Conservation (phyloP, 345 rosid species). For the Theobroma cacao region DNA sequence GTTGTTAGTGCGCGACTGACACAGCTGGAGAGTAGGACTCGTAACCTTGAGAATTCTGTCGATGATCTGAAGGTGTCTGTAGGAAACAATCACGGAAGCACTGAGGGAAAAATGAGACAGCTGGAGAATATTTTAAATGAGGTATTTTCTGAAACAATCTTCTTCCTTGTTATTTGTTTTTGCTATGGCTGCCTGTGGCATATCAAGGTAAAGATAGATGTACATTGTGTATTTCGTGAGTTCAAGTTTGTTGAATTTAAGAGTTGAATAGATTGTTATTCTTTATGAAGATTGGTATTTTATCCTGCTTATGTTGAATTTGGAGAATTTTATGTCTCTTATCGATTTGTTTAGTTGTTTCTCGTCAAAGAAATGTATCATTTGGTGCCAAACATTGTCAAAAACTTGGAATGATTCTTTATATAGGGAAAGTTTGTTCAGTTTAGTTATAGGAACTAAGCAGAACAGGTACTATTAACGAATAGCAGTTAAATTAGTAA, state of each 20-base stretch:
- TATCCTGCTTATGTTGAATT: no score
- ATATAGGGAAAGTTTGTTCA: not conserved
- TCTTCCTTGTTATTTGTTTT: not conserved
- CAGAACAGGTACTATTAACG: not conserved
- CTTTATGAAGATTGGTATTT: not conserved
- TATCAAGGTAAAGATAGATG: not conserved
- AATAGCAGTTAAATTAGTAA: not conserved
- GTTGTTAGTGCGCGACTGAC: constrained; percentile 75
- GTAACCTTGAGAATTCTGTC: constrained; percentile 62
- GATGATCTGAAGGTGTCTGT: constrained; percentile 82
- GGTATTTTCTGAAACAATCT: constrained; percentile 37
- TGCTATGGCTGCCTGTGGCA: not conserved
- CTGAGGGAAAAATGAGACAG: constrained; percentile 81
- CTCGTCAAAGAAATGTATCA: not conserved
- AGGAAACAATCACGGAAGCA: constrained; percentile 73
- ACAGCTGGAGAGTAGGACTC: constrained; percentile 76
- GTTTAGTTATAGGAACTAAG: not conserved
- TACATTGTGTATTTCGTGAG: not conserved
- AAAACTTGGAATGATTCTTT: not conserved
- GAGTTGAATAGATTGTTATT: not conserved
- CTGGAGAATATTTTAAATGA: constrained; percentile 79
- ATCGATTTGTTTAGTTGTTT: not conserved
- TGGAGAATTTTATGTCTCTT: no score
- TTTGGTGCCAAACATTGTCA: not conserved
- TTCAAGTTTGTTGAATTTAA: not conserved